These are phyloP conservation scores for Kluyveromyces lactis DNA, from an alignment of 805 yeast species.

Conservation along the genomic window DNA sequence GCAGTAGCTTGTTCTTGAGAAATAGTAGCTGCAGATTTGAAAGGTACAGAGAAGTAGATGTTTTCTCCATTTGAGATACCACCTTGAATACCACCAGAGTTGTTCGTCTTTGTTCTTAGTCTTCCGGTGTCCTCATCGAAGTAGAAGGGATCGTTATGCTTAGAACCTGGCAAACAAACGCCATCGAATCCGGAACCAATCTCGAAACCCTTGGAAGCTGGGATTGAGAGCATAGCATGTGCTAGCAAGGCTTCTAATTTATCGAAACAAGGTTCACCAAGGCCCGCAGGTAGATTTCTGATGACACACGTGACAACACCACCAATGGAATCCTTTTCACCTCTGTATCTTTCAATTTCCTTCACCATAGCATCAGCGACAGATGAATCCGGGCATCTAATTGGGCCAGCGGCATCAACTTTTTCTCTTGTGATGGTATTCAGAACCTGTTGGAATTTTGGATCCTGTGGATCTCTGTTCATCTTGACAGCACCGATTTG, in stretches of 20 bases:
- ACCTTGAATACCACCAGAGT: conserved; percentile 97
- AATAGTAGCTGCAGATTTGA: conserved; percentile 97
- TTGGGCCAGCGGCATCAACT: conserved; percentile 82
- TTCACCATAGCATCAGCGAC: conserved; percentile 74
- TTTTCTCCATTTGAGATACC: conserved; percentile 96
- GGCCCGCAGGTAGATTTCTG: conserved; percentile 88
- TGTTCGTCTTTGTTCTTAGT: conserved; percentile 81
- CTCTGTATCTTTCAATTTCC: conserved; percentile 80
- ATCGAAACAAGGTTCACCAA: conserved; percentile 97
- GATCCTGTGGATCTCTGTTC: conserved; percentile 60
- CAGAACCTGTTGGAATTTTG: conserved; percentile 57
- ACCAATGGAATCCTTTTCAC: conserved; percentile 86
- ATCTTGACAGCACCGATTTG: conserved; percentile 78
- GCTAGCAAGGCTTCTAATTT: conserved; percentile 92
- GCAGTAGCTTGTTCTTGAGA: conserved; percentile 87
- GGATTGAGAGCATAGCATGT: conserved; percentile 95
- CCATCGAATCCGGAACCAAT: conserved; percentile 95
- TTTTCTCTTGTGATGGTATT: conserved; percentile 76
- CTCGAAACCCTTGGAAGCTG: conserved; percentile 97
- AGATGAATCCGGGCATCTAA: conserved; percentile 81
- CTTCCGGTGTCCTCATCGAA: conserved; percentile 49
- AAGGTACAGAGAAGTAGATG: conserved; percentile 90
- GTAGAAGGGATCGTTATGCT: conserved; percentile 85
- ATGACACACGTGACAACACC: conserved; percentile 97
- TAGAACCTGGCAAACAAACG: conserved; percentile 80